Percentiles rank a stretch among this genome's conserved stretches.
These are phyloP conservation scores for Herpetomonas tarakana DNA, from an alignment of 208 protist species.

Conservation along the genomic window DNA sequence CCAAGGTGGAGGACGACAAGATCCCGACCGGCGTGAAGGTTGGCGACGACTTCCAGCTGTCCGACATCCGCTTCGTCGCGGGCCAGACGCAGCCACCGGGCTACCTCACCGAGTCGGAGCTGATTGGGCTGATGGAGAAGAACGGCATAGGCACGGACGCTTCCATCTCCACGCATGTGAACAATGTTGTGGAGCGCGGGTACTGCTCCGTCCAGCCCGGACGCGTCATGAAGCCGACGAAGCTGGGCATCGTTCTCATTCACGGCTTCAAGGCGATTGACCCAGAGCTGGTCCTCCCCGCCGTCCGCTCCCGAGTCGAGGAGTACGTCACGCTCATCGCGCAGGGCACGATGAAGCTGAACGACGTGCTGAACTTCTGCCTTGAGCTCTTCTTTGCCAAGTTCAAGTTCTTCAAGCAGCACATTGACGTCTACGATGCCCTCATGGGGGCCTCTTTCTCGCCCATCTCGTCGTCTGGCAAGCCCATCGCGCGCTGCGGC, in stretches of 20 bases:
- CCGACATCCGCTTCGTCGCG: constrained; percentile 68
- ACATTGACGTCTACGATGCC: constrained; percentile 92
- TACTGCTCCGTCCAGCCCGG: constrained; percentile 88
- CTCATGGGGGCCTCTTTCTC: constrained; percentile 95
- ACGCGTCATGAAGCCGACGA: constrained; percentile 90
- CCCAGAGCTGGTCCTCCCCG: constrained; percentile 90
- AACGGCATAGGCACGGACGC: constrained; percentile 99
- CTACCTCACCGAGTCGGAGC: constrained; percentile 97
- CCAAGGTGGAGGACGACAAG: constrained; percentile 68
- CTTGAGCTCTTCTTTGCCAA: constrained; percentile 87
- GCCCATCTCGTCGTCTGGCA: constrained; percentile 65
- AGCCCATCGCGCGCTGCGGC: constrained; percentile 88
- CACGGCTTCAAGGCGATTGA: constrained; percentile 94
- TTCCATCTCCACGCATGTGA: constrained; percentile 98
- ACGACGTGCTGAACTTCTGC: constrained; percentile 79
- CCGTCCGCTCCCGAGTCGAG: constrained; percentile 92
- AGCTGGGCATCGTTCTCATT: constrained; percentile 92
- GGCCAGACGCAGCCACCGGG: constrained; percentile 91
- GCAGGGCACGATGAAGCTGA: constrained; percentile 75
- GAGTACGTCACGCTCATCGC: constrained; percentile 92
- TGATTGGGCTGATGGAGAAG: constrained; percentile 98
- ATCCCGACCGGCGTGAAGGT: constrained; percentile 57
- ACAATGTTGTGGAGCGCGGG: constrained; percentile 93
- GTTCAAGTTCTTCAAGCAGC: constrained; percentile 89
- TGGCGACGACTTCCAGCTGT: constrained; percentile 78